phyloP scores from a whole-genome alignment of 305 asterid species.

The Andrographis paniculata region DNA sequence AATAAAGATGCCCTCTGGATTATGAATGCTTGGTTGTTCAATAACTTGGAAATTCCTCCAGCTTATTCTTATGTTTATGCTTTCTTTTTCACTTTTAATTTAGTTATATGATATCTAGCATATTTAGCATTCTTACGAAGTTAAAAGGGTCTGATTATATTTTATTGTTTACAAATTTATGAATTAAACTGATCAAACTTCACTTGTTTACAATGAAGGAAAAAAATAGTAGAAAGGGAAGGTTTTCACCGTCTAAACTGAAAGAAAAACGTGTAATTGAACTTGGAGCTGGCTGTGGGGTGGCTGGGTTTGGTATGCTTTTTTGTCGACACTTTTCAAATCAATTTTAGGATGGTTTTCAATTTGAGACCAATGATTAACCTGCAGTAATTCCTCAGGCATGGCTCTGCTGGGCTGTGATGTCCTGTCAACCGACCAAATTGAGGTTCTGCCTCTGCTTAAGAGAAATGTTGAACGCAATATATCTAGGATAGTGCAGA shows the following conservation, averaged over 20 bases:
- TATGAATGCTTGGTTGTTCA: too few species aligned
- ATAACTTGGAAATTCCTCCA: too few species aligned
- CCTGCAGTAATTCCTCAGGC: constrained; percentile 29
- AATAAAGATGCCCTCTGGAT: too few species aligned
- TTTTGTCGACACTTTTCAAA: constrained; percentile 11
- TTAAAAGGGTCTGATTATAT: constrained; percentile 1
- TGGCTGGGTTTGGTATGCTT: constrained; percentile 83
- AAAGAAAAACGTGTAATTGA: constrained; percentile 88
- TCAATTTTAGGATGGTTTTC: neutral
- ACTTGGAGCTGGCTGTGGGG: constrained; percentile 99
- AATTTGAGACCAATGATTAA: neutral
- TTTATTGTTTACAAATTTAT: constrained; percentile 1
- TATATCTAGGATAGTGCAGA: constrained; percentile 70
- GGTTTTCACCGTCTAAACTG: constrained; percentile 74
- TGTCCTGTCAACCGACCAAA: constrained; percentile 83
- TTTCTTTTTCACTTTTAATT: neutral
- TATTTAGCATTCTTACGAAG: neutral
- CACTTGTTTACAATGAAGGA: constrained; percentile 37
- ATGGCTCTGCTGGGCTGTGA: constrained; percentile 95
- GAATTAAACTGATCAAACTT: constrained; percentile 15
- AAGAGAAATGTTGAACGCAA: constrained; percentile 81
- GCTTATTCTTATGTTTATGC: neutral
- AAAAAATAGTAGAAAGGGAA: constrained; percentile 79
- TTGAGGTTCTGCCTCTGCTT: constrained; percentile 85
- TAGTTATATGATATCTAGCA: too few species aligned